phyloP scores from a whole-genome alignment of 805 yeast species.

The Scheffersomyces spartinae region DNA sequence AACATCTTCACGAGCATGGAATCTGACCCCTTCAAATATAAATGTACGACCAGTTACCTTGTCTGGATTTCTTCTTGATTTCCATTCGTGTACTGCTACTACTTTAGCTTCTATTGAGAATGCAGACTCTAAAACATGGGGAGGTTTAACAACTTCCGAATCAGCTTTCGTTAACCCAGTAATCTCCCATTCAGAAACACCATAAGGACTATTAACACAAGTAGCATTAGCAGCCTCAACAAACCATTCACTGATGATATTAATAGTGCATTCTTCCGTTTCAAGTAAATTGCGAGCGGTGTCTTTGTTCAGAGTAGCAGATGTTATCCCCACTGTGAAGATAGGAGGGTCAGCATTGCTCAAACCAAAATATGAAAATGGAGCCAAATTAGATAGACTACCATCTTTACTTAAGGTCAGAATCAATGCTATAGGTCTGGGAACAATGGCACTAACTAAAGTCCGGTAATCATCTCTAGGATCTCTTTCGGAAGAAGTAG shows the following conservation, averaged over 20 bases:
- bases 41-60: slow-evolving; percentile 25
- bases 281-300: slow-evolving; percentile 36
- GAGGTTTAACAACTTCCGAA: slow-evolving; percentile 36
- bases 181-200: slow-evolving; percentile 43
- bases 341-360: slow-evolving; percentile 47
- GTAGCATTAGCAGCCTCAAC: slow-evolving; percentile 50
- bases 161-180: slow-evolving; percentile 39
- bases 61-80: slow-evolving; percentile 24
- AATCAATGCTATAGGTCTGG: slow-evolving; percentile 52
- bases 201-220: slow-evolving; percentile 34
- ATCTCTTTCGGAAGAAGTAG: slow-evolving; percentile 20
- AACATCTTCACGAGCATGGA: slow-evolving; percentile 47
- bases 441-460: slow-evolving; percentile 40
- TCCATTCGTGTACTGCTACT: slow-evolving; percentile 31
- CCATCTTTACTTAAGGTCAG: slow-evolving; percentile 37
- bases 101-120: slow-evolving; percentile 48
- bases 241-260: slow-evolving; percentile 52
- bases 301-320: slow-evolving; percentile 34
- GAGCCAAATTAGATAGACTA: slow-evolving; percentile 39
- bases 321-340: slow-evolving; percentile 38
- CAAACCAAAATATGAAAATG: slow-evolving; percentile 45
- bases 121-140: slow-evolving; percentile 51
- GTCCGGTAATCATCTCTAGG: slow-evolving; percentile 37
- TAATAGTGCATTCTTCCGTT: slow-evolving; percentile 44
- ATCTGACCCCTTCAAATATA: slow-evolving; percentile 44